phyloP scores from a whole-genome alignment of 208 protist genomes.

The Naegleria lovaniensis region DNA sequence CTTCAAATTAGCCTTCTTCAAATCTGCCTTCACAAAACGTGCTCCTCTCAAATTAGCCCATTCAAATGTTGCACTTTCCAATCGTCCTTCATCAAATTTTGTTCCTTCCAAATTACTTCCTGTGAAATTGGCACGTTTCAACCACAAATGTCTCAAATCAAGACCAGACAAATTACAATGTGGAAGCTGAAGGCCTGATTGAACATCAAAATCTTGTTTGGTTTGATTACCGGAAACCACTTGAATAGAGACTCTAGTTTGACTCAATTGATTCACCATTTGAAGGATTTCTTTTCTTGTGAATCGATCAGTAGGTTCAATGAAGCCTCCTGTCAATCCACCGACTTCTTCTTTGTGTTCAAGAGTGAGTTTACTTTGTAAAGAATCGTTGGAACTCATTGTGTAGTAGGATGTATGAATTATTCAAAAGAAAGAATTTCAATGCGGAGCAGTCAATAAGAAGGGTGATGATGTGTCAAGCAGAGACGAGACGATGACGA shows the following conservation, averaged over 20 bases:
- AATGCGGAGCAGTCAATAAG: too few species aligned
- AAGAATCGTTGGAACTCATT: too few species aligned
- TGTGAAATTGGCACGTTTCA: background rate
- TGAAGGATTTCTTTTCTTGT: background rate
- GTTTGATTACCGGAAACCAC: background rate
- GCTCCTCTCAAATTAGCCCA: background rate
- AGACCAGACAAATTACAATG: background rate
- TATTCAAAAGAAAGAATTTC: too few species aligned
- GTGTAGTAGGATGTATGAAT: too few species aligned
- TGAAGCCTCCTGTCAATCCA: background rate
- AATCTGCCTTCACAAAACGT: background rate
- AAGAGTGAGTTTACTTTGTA: background rate
- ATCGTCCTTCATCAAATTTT: background rate
- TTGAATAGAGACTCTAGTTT: background rate
- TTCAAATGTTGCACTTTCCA: background rate
- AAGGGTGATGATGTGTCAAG: too few species aligned
- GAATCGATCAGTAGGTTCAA: background rate
- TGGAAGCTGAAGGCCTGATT: background rate
- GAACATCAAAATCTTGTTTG: background rate
- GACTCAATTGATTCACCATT: background rate
- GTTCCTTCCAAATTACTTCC: constrained; percentile 9
- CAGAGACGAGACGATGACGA: too few species aligned
- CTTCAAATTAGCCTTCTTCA: constrained; percentile 13
- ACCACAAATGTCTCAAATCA: background rate
- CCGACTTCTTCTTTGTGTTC: background rate